Percentiles rank a stretch among this genome's conserved stretches.
Evolutionary conservation across 257 asterid species (phyloP).

Genomic region (Petunia secreta): DNA sequence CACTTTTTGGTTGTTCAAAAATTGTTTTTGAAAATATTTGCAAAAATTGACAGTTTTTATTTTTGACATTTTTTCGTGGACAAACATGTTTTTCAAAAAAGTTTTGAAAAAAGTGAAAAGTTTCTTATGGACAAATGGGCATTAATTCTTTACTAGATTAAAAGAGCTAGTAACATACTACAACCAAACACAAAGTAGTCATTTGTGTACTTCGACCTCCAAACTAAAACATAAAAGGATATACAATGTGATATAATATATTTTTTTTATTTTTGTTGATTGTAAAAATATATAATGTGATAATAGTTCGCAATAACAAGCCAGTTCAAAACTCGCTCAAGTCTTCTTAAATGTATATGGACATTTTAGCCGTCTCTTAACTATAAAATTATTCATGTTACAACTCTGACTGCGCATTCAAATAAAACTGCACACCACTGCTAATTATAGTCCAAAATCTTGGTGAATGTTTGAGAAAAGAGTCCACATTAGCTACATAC

Average conservation of each 20-base stretch:
- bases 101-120: no score
- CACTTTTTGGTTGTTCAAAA: no score
- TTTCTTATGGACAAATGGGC: no score
- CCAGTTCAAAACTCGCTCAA: not conserved
- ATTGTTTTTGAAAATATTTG: no score
- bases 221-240: conserved; percentile 9
- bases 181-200: not conserved
- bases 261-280: no score
- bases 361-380: conserved; percentile 16
- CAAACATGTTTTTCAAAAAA: no score
- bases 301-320: not conserved
- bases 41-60: no score
- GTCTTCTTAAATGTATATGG: not conserved
- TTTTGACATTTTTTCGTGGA: no score
- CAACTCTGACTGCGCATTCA: not conserved
- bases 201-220: conserved; percentile 12
- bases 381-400: not conserved
- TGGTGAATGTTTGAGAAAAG: conserved; percentile 13
- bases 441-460: not conserved
- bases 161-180: not conserved
- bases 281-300: not conserved
- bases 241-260: not conserved
- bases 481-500: conserved; percentile 2
- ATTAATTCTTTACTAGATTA: not conserved
- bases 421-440: not conserved